Percentiles rank a stretch among this genome's conserved stretches.
Evolutionary conservation across 2,329 filamentous ascomycete species (phyloP).

Genomic region (Lithohypha guttulata): DNA sequence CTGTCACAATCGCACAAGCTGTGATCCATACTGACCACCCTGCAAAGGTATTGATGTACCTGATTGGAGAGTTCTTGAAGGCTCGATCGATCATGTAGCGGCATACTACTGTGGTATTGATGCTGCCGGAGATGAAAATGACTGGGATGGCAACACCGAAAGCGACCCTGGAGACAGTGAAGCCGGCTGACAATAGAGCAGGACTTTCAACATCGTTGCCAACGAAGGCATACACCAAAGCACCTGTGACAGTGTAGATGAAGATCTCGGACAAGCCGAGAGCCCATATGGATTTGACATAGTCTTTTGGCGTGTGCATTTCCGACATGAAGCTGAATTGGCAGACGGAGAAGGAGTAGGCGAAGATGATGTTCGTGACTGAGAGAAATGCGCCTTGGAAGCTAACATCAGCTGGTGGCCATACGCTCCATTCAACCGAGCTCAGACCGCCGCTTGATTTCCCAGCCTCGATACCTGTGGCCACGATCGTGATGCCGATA

Average conservation of each 20-base stretch:
- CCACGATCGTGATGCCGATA: constrained; percentile 29
- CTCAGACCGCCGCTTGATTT: constrained; percentile 22
- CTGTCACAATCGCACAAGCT: constrained; percentile 49
- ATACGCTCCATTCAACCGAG: constrained; percentile 19
- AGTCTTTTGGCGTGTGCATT: constrained; percentile 50
- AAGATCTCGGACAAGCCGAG: constrained; percentile 49
- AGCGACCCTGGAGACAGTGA: constrained; percentile 49
- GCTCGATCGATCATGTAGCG: constrained; percentile 57
- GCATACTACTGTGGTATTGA: constrained; percentile 56
- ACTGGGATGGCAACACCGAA: constrained; percentile 61
- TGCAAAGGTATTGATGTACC: constrained; percentile 43
- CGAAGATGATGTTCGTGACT: constrained; percentile 59
- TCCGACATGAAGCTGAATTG: constrained; percentile 60
- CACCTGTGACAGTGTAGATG: constrained; percentile 55
- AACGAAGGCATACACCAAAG: constrained; percentile 58
- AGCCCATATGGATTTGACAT: constrained; percentile 52
- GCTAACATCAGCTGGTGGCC: constrained; percentile 32
- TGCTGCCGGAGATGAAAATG: constrained; percentile 60
- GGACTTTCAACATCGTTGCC: constrained; percentile 53
- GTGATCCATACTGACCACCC: constrained; percentile 42
- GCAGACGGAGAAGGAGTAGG: constrained; percentile 54
- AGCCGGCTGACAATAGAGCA: constrained; percentile 53
- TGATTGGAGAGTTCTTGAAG: constrained; percentile 40
- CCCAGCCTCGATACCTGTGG: constrained; percentile 24
- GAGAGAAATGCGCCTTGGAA: constrained; percentile 50